Evolutionary conservation across 2,329 filamentous ascomycete genomes (phyloP), one percentile per base, ranked within the genome.

Genomic region (Calonectria pseudoturangicola): DNA sequence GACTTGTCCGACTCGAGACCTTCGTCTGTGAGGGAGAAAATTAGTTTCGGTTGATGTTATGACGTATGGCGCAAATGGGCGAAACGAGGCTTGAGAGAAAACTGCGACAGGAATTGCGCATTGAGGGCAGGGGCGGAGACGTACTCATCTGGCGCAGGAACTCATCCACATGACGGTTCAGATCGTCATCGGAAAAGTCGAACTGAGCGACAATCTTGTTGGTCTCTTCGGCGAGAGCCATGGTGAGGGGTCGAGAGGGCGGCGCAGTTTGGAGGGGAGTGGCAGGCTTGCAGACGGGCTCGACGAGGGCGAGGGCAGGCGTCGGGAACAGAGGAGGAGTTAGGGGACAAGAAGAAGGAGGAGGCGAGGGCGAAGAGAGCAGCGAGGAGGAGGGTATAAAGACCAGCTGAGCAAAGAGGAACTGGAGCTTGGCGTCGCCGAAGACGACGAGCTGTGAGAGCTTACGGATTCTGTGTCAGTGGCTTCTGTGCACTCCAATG

Each of bases 131-230:
- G 41, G 65, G 47, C 28, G 43, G 51, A 41, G 68, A 84, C 85
- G 70, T 85, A 89, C 94, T 88, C 93, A 98, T 96, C 87, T 98
- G 92, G 73, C 89, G 88, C 76, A 98, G 90, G 82, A 98, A 99
- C 84, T 98, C 95, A 75, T 91, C 88, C 74, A 98, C 95, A 76
- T 92, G 94, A 80, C 89, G 91, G 83, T 95, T 95, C 81, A 98
- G 90, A 84, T 95, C 90, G 66, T 92, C 91, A 79, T 95, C 89
- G 73, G 91, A 88, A 85, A 96, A 96, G 68, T 98, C 94, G 86
- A 98, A 98, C 84, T 97, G 92, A 79, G 91, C 91, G 80, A 94
- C 94, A 81, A 98, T 92, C 81, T 91, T 91, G 89, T 92, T 92
- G 72, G 95, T 95, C 85, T 96, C 94, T 74, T 92, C 89, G 74